These are phyloP conservation scores for Globisporangium emineosum DNA, from an alignment of 352 stramenopile species.

Conservation along the genomic window DNA sequence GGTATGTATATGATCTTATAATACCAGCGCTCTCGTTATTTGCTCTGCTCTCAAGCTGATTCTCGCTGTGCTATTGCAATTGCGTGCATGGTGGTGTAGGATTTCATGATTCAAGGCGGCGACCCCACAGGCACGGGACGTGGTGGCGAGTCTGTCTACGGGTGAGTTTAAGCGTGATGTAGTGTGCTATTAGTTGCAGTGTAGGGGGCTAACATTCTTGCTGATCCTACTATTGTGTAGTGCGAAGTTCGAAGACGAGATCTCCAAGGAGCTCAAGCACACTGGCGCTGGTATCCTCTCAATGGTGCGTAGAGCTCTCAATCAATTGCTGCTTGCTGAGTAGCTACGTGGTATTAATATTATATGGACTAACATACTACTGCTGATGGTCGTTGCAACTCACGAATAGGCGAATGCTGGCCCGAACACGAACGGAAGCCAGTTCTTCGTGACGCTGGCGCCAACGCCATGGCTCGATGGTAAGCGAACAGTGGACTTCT, in stretches of 20 bases:
- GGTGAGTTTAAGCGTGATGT: constrained; percentile 26
- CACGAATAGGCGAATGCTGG: constrained; percentile 79
- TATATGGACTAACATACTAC: background rate
- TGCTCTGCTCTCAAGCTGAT: background rate
- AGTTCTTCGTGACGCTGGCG: constrained; percentile 94
- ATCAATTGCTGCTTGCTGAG: background rate
- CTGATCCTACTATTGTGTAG: constrained; percentile 25
- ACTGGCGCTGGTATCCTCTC: constrained; percentile 90
- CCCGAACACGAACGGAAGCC: constrained; percentile 90
- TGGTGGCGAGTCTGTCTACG: constrained; percentile 92
- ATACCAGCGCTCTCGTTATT: background rate
- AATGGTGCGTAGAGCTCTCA: constrained; percentile 45
- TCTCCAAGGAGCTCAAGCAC: constrained; percentile 91
- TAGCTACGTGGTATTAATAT: background rate
- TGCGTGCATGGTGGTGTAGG: constrained; percentile 24
- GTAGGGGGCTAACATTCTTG: background rate
- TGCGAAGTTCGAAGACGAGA: constrained; percentile 94
- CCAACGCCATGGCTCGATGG: constrained; percentile 93
- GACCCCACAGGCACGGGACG: constrained; percentile 92
- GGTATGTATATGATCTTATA: constrained; percentile 15
- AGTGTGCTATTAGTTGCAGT: background rate
- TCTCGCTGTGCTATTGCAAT: constrained; percentile 5
- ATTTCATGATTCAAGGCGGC: constrained; percentile 97
- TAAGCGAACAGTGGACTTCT: constrained; percentile 21
- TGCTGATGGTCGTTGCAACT: background rate